Evolutionary conservation across 441 rosid genomes (phyloP), one percentile per base, ranked within the genome.

Genomic region (Omphalea diandra): DNA sequence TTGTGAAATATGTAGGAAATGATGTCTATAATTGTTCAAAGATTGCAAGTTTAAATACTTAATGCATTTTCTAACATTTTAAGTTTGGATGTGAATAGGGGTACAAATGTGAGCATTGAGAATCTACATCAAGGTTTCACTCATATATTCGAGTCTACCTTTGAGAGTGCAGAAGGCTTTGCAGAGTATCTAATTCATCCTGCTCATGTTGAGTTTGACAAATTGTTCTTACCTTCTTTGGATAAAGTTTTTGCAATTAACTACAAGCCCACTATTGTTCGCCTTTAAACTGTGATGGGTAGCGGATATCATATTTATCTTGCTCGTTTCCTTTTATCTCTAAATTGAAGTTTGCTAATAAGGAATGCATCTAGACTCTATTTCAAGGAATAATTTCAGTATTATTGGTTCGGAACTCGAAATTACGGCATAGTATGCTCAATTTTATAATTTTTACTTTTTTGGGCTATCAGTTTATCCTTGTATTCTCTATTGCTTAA

Each of bases 101-200:
- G 89, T 15, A 76, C 63, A 41, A 86, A 85, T 80, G 85, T 85
- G 79, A 86, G 93, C 73, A 69, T 78, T 54, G 90, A 88, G 85
- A 88, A 88, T 68, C 29, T 81, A 79, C 88, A 86, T 70, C 89
- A 79, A 76, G 89, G 88, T 24, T 88, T 75, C 82, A 88, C 93
- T 35, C 90, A 88, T 60, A 61, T 86, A 32, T 88, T 86, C 59
- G 82, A 83, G 69, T 84, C 90, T 44, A 79, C 81, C 27, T 88
- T 83, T 61, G 93, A 85, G 75, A 88, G 83, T 73, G 79, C 71
- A 7, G 85, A 82, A 56, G 88, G 73, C n/a, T 49, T 86, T 49
- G 85, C 84, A 1, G 86, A 88, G 73, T 88, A 88, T 68, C 1
- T 80, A 61, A 56, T 75, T 73, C 93, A 86, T 72, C 93, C 87